A percentile compares a stretch with the other conserved stretches of the same genome.
Conservation (phyloP, 176 grass and related monocot genomes). For the Carex parvula region DNA sequence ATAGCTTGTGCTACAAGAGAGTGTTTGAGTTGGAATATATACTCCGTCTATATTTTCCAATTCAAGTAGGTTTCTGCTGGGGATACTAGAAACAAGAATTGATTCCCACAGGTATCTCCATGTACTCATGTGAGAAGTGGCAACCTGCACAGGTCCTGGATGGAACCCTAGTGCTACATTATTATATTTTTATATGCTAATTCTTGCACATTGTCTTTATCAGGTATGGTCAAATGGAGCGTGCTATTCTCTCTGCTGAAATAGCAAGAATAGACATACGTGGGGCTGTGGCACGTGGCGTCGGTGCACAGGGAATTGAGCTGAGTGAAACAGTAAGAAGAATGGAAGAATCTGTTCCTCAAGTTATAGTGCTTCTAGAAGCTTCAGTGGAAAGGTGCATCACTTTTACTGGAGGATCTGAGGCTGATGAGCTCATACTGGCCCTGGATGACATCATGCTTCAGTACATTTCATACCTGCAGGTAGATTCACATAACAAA, state of each 20-base stretch:
- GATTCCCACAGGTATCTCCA: background rate
- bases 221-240: slow-evolving; percentile 98
- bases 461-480: slow-evolving; percentile 85
- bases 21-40: background rate
- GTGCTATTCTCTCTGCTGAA: slow-evolving; percentile 77
- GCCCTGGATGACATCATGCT: slow-evolving; percentile 89
- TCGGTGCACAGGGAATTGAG: slow-evolving; percentile 96
- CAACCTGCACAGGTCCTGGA: background rate
- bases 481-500: background rate
- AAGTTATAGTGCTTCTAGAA: slow-evolving; percentile 89
- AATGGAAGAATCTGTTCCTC: slow-evolving; percentile 98
- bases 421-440: slow-evolving; percentile 82
- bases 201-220: background rate
- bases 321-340: slow-evolving; percentile 93
- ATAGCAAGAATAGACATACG: slow-evolving; percentile 85
- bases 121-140: background rate
- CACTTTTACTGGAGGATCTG: slow-evolving; percentile 88
- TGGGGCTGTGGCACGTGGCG: slow-evolving; percentile 75
- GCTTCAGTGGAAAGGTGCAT: slow-evolving; percentile 94
- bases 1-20: background rate
- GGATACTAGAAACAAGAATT: background rate
- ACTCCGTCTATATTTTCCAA: background rate
- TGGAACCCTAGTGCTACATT: background rate
- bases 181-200: slow-evolving; percentile 1
- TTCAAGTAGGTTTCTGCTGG: background rate